Evolutionary conservation across 164 flowering plant genomes (phyloP), one percentile per base, ranked within the genome.

Genomic region (Liriodendron chinense): DNA sequence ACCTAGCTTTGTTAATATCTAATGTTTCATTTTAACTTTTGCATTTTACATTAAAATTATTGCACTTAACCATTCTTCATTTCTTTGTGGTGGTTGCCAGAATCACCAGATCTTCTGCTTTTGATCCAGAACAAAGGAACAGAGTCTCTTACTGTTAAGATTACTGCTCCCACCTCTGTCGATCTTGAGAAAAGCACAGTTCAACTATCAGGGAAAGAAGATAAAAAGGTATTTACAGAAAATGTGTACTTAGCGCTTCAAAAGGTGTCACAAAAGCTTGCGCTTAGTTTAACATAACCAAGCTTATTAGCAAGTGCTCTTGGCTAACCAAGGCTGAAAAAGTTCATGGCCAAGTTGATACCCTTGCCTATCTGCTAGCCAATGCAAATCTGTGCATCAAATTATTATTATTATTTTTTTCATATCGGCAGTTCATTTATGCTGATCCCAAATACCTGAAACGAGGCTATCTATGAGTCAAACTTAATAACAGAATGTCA

Each of bases 121-220:
- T 75, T 91, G 77, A 86, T 93, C 79, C 94, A 87, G 82, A 91
- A 92, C 84, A 89, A 84, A 69, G 98, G 90, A 28, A 80, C 85
- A 71, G 73, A 47, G 47, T 77, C 86, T 59, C 84, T 86, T 24
- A 74, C 66, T 20, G 72, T 91, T 48, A 71, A 67, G 8, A 90
- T 93, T 78, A 67, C 83, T 28, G 91, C 89, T 77, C 92, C 96
- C 47, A 80, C 80, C 22, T 86, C 73, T 86, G 92, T 91, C 76
- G 74, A 74, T 22, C 79, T 92, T 13, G 94, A 89, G 79, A 72
- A 78, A 71, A 85, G 67, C 24, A 74, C 77, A 28, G 78, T 91
- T 77, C 82, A 83, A 74, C 83, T 93, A 59, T 75, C 72, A 75
- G 83, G 76, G 78, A 85, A 87, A 34, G 83, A 84, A 78, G 68